These are phyloP conservation scores for Pterocarpus santalinus DNA, from an alignment of 306 rosid species.

Conservation along the genomic window DNA sequence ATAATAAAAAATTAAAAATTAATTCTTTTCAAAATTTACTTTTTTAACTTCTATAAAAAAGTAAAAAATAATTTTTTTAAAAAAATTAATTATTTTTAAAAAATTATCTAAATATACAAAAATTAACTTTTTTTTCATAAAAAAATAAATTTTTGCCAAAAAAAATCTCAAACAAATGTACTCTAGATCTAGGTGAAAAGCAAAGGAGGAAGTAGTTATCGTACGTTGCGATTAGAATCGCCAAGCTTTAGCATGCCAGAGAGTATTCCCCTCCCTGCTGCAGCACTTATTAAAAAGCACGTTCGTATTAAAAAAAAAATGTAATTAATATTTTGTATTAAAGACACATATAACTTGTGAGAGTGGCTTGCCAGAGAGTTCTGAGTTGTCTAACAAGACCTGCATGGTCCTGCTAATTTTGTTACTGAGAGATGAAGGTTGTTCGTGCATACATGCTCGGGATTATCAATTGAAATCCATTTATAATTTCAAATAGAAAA, in stretches of 20 bases:
- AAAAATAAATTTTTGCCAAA: too few species aligned
- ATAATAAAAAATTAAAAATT: too few species aligned
- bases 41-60: too few species aligned
- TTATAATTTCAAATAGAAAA: too few species aligned
- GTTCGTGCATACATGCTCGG: too few species aligned
- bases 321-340: background rate
- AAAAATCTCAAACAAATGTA: too few species aligned
- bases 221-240: conserved; percentile 6
- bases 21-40: too few species aligned
- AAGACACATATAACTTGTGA: conserved; percentile 4
- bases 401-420: conserved; percentile 35
- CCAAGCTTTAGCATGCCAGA: conserved; percentile 26
- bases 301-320: background rate
- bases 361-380: conserved; percentile 38
- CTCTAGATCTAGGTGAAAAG: conserved; percentile 2
- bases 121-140: too few species aligned
- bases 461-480: too few species aligned
- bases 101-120: too few species aligned
- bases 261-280: conserved; percentile 39
- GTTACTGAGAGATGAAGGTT: background rate
- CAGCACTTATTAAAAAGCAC: background rate
- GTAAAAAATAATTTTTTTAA: too few species aligned
- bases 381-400: conserved; percentile 38
- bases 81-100: too few species aligned
- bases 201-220: background rate